Evolutionary conservation across 805 yeast species (phyloP), one percentile per base, ranked within the genome.

Genomic region (Starmerella lactis-condensi): DNA sequence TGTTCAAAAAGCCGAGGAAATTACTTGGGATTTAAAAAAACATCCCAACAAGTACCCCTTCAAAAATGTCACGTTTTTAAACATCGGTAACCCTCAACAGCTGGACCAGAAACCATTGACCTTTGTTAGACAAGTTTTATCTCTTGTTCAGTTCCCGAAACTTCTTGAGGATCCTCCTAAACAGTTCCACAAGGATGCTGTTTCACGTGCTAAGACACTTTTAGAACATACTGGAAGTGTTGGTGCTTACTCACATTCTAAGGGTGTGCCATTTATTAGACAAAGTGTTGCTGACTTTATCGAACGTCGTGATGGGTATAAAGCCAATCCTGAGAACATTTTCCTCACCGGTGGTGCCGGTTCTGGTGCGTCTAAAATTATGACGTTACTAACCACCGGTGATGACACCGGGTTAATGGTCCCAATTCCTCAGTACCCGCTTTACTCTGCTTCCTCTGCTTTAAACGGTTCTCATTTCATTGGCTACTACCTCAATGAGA

Each of bases 81-180:
- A 89, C 52, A 89, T 89, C 40, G 99, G 99, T 19, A 89, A 89
- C 52, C 99, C 99, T 2, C 99, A 89, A 56, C 96, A 85, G 52
- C 63, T 89, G 50, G 85, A 81, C 44, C 99, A 89, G 54, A 66
- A 72, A 47, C 98, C 99, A 1, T 62, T 89, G 45, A 78, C 93
- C n/a, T 89, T 89, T 61, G 83, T 81, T 56, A 67, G 99, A 46
- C 92, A 83, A 51, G 93, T 83, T 4, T 59, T 85, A 37, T 69
- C 95, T 1, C 54, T 83, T 26, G 57, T 85, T 44, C 94, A 89
- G 56, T 75, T 78, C 52, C 96, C 98, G 1, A 67, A 62, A 19
- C 54, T 83, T 31, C 44, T 83, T 26, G 40, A 62, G 3, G 54
- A 47, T 35, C 39, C 44, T 3, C 36, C 39, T 9, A 10, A 35